phyloP scores from a whole-genome alignment of 352 stramenopile species.

The Phytophthora podocarpi region DNA sequence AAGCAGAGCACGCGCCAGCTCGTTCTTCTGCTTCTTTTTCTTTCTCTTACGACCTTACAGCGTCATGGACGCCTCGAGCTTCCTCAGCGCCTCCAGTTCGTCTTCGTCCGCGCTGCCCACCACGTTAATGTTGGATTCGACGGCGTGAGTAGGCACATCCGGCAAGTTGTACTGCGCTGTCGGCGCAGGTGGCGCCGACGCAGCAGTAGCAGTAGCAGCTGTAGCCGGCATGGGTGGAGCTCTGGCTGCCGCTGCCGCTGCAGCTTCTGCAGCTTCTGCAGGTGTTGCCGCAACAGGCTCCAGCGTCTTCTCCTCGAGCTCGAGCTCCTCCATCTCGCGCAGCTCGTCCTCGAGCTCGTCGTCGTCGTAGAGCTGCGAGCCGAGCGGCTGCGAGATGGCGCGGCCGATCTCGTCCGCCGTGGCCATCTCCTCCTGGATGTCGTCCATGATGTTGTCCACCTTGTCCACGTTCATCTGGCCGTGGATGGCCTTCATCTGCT shows the following conservation, averaged over 20 bases:
- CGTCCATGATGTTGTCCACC: slow-evolving; percentile 98
- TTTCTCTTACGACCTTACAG: slow-evolving; percentile 46
- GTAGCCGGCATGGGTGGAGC: slow-evolving; percentile 28
- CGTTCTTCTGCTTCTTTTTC: slow-evolving; percentile 8
- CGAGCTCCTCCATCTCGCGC: slow-evolving; percentile 91
- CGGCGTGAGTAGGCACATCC: slow-evolving; percentile 73
- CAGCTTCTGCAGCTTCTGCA: slow-evolving; percentile 10
- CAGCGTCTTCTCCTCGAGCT: slow-evolving; percentile 91
- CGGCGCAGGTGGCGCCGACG: slow-evolving; percentile 28
- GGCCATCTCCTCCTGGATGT: slow-evolving; percentile 98
- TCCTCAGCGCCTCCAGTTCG: slow-evolving; percentile 83
- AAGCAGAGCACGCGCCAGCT: neutral
- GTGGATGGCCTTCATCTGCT: slow-evolving; percentile 96
- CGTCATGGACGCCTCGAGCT: slow-evolving; percentile 88
- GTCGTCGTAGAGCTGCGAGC: slow-evolving; percentile 92
- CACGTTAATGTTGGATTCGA: slow-evolving; percentile 82
- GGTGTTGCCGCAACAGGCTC: slow-evolving; percentile 37
- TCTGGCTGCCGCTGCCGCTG: slow-evolving; percentile 26
- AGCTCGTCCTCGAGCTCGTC: slow-evolving; percentile 96
- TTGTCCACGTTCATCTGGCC: slow-evolving; percentile 96
- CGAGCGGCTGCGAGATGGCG: slow-evolving; percentile 94
- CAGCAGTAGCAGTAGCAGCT: slow-evolving; percentile 25
- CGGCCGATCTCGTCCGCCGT: slow-evolving; percentile 94
- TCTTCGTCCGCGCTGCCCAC: slow-evolving; percentile 76
- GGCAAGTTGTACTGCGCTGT: slow-evolving; percentile 69